A percentile compares a stretch with the other conserved stretches of the same genome.
phyloP scores from a whole-genome alignment of 2,329 filamentous ascomycete species.

The Ceratocystis destructans region DNA sequence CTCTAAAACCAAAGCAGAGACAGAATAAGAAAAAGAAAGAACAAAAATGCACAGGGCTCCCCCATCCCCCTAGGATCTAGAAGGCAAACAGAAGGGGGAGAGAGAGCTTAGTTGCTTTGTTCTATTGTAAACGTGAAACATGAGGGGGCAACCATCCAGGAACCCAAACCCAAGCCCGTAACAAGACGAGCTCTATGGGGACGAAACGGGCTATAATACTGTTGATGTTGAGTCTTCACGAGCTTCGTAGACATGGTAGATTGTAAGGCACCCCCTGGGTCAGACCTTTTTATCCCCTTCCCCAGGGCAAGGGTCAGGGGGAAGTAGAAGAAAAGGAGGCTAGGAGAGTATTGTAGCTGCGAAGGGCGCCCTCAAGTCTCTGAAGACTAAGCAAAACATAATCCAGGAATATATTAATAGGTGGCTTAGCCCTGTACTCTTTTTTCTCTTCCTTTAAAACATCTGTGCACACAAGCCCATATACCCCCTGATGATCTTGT shows the following conservation, averaged over 20 bases:
- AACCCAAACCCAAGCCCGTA: not conserved
- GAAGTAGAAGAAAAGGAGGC: not conserved
- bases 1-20: not conserved
- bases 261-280: not conserved
- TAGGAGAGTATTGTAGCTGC: no score
- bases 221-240: not conserved
- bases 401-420: no score
- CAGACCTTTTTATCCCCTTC: not conserved
- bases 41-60: not conserved
- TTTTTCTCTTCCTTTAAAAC: not conserved
- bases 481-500: conserved; percentile 7
- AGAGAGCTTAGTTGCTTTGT: not conserved
- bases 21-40: not conserved
- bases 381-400: no score
- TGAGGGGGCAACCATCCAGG: not conserved
- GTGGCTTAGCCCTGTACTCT: not conserved
- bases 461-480: not conserved
- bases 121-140: not conserved
- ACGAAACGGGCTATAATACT: not conserved
- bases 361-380: no score
- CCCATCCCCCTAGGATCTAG: not conserved
- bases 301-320: not conserved
- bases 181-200: not conserved
- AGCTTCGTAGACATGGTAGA: not conserved
- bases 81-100: no score